A percentile compares a stretch with the other conserved stretches of the same genome.
Conservation (phyloP, 2,329 filamentous ascomycete genomes). For the Trichoderma koningii region DNA sequence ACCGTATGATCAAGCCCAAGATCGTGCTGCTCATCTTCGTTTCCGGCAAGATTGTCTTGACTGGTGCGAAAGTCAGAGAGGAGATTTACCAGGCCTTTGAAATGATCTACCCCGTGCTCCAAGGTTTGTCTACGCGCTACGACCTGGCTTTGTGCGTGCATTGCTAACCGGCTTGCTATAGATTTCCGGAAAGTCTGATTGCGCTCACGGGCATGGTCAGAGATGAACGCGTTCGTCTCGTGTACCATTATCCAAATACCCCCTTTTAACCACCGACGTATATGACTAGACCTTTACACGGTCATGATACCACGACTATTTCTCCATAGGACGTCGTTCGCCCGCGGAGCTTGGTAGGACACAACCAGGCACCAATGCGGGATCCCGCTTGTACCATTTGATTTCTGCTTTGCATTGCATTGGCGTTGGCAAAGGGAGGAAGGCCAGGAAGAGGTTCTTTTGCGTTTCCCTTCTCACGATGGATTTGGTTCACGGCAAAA, state of each 20-base stretch:
- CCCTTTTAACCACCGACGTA: slow-evolving; percentile 36
- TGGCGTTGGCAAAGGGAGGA: slow-evolving; percentile 54
- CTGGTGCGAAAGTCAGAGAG: slow-evolving; percentile 95
- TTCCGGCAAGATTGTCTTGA: slow-evolving; percentile 96
- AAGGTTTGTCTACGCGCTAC: slow-evolving; percentile 59
- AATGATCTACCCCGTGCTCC: slow-evolving; percentile 94
- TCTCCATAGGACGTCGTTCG: slow-evolving; percentile 31
- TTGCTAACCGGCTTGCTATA: slow-evolving; percentile 32
- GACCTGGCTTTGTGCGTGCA: not conserved
- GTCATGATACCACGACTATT: slow-evolving; percentile 53
- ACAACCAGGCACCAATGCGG: slow-evolving; percentile 29
- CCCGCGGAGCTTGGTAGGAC: slow-evolving; percentile 32
- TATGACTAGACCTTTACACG: slow-evolving; percentile 46
- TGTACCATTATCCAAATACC: slow-evolving; percentile 29
- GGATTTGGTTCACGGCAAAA: slow-evolving; percentile 40
- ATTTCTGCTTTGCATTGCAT: slow-evolving; percentile 55
- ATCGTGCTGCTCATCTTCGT: slow-evolving; percentile 98
- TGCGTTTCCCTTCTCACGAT: slow-evolving; percentile 35
- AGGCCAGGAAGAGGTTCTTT: slow-evolving; percentile 36
- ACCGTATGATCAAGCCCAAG: slow-evolving; percentile 99
- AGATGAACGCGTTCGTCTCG: slow-evolving; percentile 17
- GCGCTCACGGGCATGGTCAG: slow-evolving; percentile 26
- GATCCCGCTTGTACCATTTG: slow-evolving; percentile 44
- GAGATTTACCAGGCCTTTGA: slow-evolving; percentile 97
- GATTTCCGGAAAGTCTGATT: slow-evolving; percentile 61